Percentiles rank a stretch among this genome's conserved stretches.
These are phyloP conservation scores for Canavalia gladiata DNA, from an alignment of 306 rosid genomes.

Conservation along the genomic window DNA sequence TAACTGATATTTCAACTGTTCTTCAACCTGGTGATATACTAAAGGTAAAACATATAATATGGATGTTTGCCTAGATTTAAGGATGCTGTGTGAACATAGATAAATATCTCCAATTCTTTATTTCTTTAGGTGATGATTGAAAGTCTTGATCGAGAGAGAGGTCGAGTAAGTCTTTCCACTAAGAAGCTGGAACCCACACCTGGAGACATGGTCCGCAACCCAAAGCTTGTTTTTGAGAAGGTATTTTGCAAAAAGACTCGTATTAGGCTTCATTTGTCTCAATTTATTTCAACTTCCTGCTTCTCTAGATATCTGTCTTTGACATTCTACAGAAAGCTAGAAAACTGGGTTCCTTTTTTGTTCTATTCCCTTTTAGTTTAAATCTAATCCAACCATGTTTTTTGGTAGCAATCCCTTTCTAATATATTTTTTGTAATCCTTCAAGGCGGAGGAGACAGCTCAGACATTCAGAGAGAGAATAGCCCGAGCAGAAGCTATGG, in stretches of 20 bases:
- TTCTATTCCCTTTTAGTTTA: slow-evolving; percentile 8
- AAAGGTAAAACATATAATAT: slow-evolving; percentile 63
- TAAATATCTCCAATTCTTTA: background rate
- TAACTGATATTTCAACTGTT: slow-evolving; percentile 85
- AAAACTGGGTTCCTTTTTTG: background rate
- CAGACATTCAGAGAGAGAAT: slow-evolving; percentile 94
- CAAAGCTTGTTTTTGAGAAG: slow-evolving; percentile 94
- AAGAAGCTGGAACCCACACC: slow-evolving; percentile 97
- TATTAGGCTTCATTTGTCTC: background rate
- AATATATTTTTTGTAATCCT: background rate
- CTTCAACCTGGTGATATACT: slow-evolving; percentile 96
- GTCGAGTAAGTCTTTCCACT: slow-evolving; percentile 95
- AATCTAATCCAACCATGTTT: slow-evolving; percentile 1
- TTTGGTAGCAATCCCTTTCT: no score
- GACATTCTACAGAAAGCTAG: slow-evolving; percentile 30
- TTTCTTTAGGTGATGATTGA: slow-evolving; percentile 86
- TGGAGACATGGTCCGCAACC: slow-evolving; percentile 97
- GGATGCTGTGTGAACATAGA: background rate
- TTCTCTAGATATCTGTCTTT: slow-evolving; percentile 9
- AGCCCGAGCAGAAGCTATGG: slow-evolving; percentile 99
- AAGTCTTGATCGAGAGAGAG: slow-evolving; percentile 94
- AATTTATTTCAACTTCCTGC: slow-evolving; percentile 27
- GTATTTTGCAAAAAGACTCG: slow-evolving; percentile 55
- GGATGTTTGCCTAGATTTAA: background rate
- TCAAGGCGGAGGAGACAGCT: slow-evolving; percentile 96